A percentile compares a stretch with the other conserved stretches of the same genome.
These are phyloP conservation scores for Wickerhamiella siamensis DNA, from an alignment of 805 yeast genomes.

Conservation along the genomic window DNA sequence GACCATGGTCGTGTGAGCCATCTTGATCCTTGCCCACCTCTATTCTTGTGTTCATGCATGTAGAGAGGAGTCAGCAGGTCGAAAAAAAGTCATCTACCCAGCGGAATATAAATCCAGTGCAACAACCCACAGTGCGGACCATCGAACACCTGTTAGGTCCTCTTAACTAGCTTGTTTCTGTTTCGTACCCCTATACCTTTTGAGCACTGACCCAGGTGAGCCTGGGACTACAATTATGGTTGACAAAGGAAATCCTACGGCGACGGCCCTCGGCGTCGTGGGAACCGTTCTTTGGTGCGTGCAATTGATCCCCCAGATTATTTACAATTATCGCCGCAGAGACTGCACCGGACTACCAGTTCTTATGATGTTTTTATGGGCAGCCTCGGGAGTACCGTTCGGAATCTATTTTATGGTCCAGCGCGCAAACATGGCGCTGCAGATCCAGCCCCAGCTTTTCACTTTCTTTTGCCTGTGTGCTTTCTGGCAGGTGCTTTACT, in stretches of 20 bases:
- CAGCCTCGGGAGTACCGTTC: constrained; percentile 66
- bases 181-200: no score
- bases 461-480: constrained; percentile 52
- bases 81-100: no score
- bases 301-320: constrained; percentile 76
- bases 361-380: constrained; percentile 79
- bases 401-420: constrained; percentile 67
- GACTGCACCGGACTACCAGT: constrained; percentile 82
- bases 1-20: no score
- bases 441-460: constrained; percentile 79
- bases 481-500: constrained; percentile 51
- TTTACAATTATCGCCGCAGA: constrained; percentile 56
- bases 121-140: no score
- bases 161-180: no score
- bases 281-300: constrained; percentile 92
- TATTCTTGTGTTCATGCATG: no score
- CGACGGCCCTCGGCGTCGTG: constrained; percentile 52
- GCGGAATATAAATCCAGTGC: no score
- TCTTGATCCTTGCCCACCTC: no score
- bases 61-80: no score
- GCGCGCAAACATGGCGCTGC: constrained; percentile 59
- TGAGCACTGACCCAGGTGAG: neutral
- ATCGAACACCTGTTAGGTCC: no score
- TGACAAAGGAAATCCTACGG: constrained; percentile 6
- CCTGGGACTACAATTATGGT: neutral